Conservation (phyloP, 2,329 filamentous ascomycete genomes). For the Zalaria obscura region DNA sequence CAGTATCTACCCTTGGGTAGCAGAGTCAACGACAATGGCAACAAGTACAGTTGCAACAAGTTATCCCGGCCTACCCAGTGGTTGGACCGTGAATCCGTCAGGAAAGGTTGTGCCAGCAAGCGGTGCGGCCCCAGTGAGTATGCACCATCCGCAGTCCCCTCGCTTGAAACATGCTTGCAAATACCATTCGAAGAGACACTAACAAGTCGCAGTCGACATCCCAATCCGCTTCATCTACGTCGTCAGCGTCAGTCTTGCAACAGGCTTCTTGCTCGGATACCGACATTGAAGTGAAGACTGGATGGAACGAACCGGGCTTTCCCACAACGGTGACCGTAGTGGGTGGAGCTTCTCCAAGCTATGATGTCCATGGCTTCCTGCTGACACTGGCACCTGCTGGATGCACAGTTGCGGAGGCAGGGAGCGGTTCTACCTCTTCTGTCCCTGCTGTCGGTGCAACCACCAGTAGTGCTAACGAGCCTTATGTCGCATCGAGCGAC, state of each 20-base stretch:
- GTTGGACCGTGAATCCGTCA: slow-evolving; percentile 61
- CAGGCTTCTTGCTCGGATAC: slow-evolving; percentile 29
- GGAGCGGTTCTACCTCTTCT: not conserved
- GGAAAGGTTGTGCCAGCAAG: slow-evolving; percentile 67
- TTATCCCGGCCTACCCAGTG: slow-evolving; percentile 52
- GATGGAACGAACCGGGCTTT: slow-evolving; percentile 36
- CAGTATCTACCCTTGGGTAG: slow-evolving; percentile 24
- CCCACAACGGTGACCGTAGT: slow-evolving; percentile 29
- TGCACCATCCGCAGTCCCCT: slow-evolving; percentile 21
- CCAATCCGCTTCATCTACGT: slow-evolving; percentile 39
- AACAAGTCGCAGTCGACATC: slow-evolving; percentile 29
- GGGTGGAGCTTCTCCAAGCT: slow-evolving; percentile 25
- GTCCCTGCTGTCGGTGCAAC: not conserved
- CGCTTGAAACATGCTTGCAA: slow-evolving; percentile 4
- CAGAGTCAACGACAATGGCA: slow-evolving; percentile 26
- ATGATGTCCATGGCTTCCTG: slow-evolving; percentile 31
- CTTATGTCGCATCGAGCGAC: not conserved
- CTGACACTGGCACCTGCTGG: slow-evolving; percentile 7
- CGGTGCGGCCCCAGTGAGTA: slow-evolving; percentile 49
- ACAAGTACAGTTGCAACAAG: slow-evolving; percentile 23
- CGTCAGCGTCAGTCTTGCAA: slow-evolving; percentile 29
- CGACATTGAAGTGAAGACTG: slow-evolving; percentile 30
- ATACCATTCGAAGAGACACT: slow-evolving; percentile 9
- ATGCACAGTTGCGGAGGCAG: not conserved
- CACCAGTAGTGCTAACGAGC: not conserved